Base-by-base conservation (phyloP, 139 green algal species). In the Deuterostichococcus epilithicus region DNA sequence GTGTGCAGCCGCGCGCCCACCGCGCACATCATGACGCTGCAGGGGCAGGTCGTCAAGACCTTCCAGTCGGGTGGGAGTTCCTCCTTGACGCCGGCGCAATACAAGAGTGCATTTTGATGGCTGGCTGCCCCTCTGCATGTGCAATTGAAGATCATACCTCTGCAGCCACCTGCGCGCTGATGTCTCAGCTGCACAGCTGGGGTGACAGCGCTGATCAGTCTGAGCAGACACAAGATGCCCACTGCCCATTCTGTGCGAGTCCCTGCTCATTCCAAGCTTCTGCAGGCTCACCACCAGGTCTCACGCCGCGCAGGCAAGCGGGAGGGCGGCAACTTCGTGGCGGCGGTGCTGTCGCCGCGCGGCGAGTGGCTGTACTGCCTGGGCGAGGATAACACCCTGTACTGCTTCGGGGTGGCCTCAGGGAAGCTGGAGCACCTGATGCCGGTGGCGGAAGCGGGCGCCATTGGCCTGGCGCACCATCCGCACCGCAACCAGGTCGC, bases 401-500 rank as follows among this genome's bases (percentile, higher is more conserved):
- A 95, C 83, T 94, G 87, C 82, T 97, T 97, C 84, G 77, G 59
- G 37, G 74, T 80, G 2, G 70, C 37, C 5, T 76, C 38, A 1
- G 89, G 90, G 44, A 97, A 96, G 80, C 83, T 98, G 81, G 94
- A 97, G 85, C 84, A 97, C 78, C 80, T 94, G 10, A 88, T 98
- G 82, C 82, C 92, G 88, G 89, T 89, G 35, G 89, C 94, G 39
- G 91, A 97, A 3, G 96, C 95, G 78, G 90, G 86, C 6, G 82
- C 91, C 18, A 97, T 99, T 74, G 93, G 95, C 18, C 35, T 99
- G 23, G 80, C 84, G 4, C 94, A 97, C 79, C 95, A 99, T 84
- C 95, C 95, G 1, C 90, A 94, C 80, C 85, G 93, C 33, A 99
- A 98, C 77, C 73, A 98, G 63, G n/a, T 99, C 32, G 94, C 94